Base-by-base conservation (phyloP, 805 yeast genomes). In the Candida taoyuanica region DNA sequence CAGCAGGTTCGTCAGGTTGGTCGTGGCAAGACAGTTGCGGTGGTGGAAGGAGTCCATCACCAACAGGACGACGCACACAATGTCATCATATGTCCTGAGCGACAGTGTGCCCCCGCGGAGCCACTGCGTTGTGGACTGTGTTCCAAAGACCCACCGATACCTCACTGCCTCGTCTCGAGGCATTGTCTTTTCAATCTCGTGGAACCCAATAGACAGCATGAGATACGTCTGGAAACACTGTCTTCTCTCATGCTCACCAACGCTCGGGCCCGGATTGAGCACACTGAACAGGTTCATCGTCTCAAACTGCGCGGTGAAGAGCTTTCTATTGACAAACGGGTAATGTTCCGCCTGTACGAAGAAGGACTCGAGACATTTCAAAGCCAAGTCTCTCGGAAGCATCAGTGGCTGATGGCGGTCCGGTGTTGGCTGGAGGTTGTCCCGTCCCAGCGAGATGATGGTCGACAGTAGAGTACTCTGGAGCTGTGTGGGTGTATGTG, bases 1-100 rank as follows among this genome's bases (percentile, higher is more conserved):
- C 23, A 71, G 57, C n/a, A 73, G 48, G 5, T 78, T 75, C 30
- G 72, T 68, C 23, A 74, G 59, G 26, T 74, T 71, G 72, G 79
- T 73, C 1, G 79, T 65, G 14, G 74, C 67, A 9, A 70, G 64
- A n/a, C 78, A 78, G 33, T 69, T 62, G 13, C 74, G 71, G 42
- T 72, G 74, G 48, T 73, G 73, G 44, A 72, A 74, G 0, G 78
- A 73, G 46, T 71, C 74, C 26, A 74, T 64, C 13, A 76, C 75
- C n/a, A 74, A 49, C 7, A 76, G 49, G 9, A 71, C 47, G 25
- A 73, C 45, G 36, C 71, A 62, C 37, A 63, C 65, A 4, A 73
- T 63, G 12, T 73, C 68, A 25, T 65, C 70, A 12, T 64, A 45
- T 35, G 67, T 64, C 34, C 68, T 70, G 32, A 63, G 56, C 2